phyloP scores from a whole-genome alignment of 2,329 filamentous ascomycete species.

The Leptographium galeiforme region DNA sequence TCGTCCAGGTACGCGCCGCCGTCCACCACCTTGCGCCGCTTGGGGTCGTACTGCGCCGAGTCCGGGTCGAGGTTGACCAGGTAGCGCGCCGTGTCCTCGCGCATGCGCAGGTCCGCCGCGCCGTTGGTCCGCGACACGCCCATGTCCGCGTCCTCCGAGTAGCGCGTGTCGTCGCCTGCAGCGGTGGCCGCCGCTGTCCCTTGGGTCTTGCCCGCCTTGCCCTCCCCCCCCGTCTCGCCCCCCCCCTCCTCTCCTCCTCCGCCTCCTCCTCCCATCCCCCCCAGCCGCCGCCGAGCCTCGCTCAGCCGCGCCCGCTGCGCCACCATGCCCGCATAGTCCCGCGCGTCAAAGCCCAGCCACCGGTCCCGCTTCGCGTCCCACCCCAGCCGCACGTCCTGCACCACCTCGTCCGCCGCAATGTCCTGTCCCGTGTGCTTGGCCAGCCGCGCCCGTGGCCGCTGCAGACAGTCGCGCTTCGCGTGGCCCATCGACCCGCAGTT shows the following conservation, averaged over 20 bases:
- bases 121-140: conserved; percentile 83
- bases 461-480: conserved; percentile 87
- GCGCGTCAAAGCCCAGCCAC: conserved; percentile 94
- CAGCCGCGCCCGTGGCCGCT: conserved; percentile 74
- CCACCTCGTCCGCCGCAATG: conserved; percentile 81
- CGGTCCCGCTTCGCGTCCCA: conserved; percentile 97
- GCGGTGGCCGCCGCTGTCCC: conserved; percentile 48
- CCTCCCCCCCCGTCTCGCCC: conserved; percentile 32
- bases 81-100: conserved; percentile 97
- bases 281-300: conserved; percentile 45
- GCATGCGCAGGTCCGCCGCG: conserved; percentile 77
- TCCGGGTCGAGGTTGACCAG: conserved; percentile 88
- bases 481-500: conserved; percentile 97
- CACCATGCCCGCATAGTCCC: conserved; percentile 75
- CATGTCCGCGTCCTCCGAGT: conserved; percentile 95
- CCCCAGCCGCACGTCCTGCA: conserved; percentile 74
- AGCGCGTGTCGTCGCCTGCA: conserved; percentile 26
- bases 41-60: conserved; percentile 94
- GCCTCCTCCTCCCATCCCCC: conserved; percentile 6
- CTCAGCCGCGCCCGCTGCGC: conserved; percentile 83
- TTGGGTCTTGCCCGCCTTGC: too few species aligned
- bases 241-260: conserved; percentile 29
- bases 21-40: conserved; percentile 83
- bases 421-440: conserved; percentile 87
- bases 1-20: conserved; percentile 68